Evolutionary conservation across 805 yeast genomes (phyloP).

Genomic region (Yamadazyma akitaensis): DNA sequence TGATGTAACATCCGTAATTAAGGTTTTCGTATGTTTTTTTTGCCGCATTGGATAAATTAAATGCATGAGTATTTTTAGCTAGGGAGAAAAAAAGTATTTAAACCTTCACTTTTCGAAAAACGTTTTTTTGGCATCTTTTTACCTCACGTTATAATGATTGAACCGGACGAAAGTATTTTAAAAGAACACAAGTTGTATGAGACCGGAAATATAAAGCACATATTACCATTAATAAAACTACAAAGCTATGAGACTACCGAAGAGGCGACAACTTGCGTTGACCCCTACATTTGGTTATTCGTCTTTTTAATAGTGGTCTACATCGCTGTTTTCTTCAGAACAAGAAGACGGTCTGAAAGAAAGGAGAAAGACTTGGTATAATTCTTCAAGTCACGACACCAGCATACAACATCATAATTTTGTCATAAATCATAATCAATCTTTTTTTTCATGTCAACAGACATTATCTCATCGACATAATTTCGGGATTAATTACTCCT

Average conservation of each 20-base stretch:
- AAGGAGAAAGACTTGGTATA: constrained; percentile 5
- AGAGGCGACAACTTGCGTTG: background rate
- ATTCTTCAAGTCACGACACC: background rate
- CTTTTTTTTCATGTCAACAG: background rate
- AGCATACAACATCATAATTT: background rate
- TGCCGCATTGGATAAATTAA: constrained; percentile 1
- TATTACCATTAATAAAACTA: constrained; percentile 20
- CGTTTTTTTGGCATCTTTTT: background rate
- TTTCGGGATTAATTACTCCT: background rate
- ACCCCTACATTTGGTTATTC: background rate
- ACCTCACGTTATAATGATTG: constrained; percentile 1
- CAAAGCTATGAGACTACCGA: constrained; percentile 18
- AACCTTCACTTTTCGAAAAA: background rate
- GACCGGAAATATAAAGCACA: constrained; percentile 23
- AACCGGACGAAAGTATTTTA: constrained; percentile 8
- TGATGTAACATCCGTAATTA: background rate
- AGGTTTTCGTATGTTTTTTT: background rate
- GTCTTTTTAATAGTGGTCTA: background rate
- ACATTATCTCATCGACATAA: background rate
- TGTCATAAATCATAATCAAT: background rate
- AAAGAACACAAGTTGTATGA: constrained; percentile 30
- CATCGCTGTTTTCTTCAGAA: background rate
- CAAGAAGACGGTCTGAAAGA: constrained; percentile 1
- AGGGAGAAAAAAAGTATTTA: background rate
- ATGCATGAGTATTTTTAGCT: constrained; percentile 6